A percentile compares a stretch with the other conserved stretches of the same genome.
phyloP scores from a whole-genome alignment of 2,329 filamentous ascomycete genomes.

The Emmonsia crescens region DNA sequence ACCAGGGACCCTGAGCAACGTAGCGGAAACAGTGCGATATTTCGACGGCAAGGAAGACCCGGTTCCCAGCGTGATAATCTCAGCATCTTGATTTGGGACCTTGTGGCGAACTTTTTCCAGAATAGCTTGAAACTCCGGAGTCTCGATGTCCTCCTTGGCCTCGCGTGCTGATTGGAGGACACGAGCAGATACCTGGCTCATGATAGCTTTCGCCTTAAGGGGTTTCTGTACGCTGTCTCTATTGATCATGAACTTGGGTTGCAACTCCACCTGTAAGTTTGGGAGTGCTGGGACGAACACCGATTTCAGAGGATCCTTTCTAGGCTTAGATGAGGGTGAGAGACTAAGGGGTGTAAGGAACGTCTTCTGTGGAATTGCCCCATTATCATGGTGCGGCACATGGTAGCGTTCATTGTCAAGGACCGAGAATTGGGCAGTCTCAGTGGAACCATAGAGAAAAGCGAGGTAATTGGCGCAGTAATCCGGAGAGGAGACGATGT shows the following conservation, averaged over 20 bases:
- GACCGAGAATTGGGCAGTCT: constrained; percentile 57
- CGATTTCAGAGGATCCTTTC: neutral
- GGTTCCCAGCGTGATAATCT: constrained; percentile 80
- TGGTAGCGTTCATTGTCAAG: constrained; percentile 66
- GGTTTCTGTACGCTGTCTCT: constrained; percentile 19
- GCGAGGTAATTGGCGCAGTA: constrained; percentile 64
- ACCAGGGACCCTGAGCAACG: constrained; percentile 70
- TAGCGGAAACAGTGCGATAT: constrained; percentile 89
- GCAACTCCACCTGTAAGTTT: constrained; percentile 35
- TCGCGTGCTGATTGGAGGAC: constrained; percentile 1
- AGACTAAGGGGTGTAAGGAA: neutral
- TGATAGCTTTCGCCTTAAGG: constrained; percentile 17
- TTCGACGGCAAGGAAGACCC: constrained; percentile 85
- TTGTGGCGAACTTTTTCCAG: constrained; percentile 44
- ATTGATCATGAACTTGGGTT: constrained; percentile 35
- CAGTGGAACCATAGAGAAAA: constrained; percentile 54
- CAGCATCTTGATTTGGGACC: constrained; percentile 62
- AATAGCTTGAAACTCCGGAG: constrained; percentile 22
- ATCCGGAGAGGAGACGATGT: constrained; percentile 68
- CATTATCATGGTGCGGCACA: constrained; percentile 56
- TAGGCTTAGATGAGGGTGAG: neutral
- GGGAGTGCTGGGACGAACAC: constrained; percentile 25
- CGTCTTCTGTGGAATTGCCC: constrained; percentile 24
- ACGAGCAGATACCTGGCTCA: neutral
- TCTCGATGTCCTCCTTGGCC: constrained; percentile 18